phyloP scores from a whole-genome alignment of 345 rosid species.

The Cardamine chenopodiifolia region DNA sequence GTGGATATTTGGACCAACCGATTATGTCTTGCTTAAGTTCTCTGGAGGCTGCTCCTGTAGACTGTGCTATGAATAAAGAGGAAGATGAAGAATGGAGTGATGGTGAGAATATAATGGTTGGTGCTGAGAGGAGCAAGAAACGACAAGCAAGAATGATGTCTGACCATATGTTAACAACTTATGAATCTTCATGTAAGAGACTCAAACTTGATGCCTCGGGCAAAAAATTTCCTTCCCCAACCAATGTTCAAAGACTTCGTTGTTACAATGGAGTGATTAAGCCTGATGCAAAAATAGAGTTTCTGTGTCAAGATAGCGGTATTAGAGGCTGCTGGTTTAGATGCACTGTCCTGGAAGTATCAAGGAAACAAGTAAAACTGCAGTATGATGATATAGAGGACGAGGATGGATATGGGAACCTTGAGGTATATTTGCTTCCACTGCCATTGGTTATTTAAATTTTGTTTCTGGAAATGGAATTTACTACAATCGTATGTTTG shows the following conservation, averaged over 20 bases:
- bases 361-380: slow-evolving; percentile 73
- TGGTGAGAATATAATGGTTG: slow-evolving; percentile 56
- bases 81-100: slow-evolving; percentile 62
- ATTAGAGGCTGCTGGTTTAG: slow-evolving; percentile 98
- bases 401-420: slow-evolving; percentile 77
- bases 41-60: slow-evolving; percentile 47
- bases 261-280: slow-evolving; percentile 46
- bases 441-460: slow-evolving; percentile 3
- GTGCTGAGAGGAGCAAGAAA: slow-evolving; percentile 67
- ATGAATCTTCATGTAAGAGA: slow-evolving; percentile 51
- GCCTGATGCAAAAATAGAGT: slow-evolving; percentile 75
- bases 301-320: slow-evolving; percentile 94
- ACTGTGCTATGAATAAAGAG: slow-evolving; percentile 53
- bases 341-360: slow-evolving; percentile 72
- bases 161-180: slow-evolving; percentile 43
- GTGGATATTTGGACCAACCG: slow-evolving; percentile 84
- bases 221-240: slow-evolving; percentile 56
- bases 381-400: slow-evolving; percentile 85
- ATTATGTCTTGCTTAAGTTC: slow-evolving; percentile 69
- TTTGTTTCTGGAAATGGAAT: background rate
- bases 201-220: slow-evolving; percentile 55
- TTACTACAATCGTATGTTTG: background rate
- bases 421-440: slow-evolving; percentile 64
- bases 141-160: slow-evolving; percentile 45
- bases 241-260: slow-evolving; percentile 51